Conservation (phyloP, 2,329 filamentous ascomycete genomes). For the Pseudohalonectria lignicola region DNA sequence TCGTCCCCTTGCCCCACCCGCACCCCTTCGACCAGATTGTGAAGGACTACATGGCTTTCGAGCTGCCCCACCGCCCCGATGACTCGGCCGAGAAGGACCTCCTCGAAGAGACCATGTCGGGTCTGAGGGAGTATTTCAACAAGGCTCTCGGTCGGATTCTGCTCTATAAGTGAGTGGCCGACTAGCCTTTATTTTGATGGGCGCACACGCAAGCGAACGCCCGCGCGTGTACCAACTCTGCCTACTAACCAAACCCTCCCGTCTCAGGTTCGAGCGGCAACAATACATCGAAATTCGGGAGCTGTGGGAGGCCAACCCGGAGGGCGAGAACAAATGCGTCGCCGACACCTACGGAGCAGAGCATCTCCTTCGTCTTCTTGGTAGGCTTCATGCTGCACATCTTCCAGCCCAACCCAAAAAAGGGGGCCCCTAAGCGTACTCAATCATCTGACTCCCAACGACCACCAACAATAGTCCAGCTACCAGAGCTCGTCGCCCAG, state of each 20-base stretch:
- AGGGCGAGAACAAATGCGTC: conserved; percentile 56
- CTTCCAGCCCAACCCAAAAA: no score
- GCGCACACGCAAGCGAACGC: no score
- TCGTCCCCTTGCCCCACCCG: conserved; percentile 72
- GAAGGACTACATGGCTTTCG: conserved; percentile 65
- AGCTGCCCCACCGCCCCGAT: conserved; percentile 52
- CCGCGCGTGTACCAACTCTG: no score
- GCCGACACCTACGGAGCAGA: conserved; percentile 87
- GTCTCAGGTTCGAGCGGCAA: conserved; percentile 69
- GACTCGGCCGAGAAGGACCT: conserved; percentile 70
- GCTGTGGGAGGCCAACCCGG: conserved; percentile 51
- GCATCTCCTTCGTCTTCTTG: conserved; percentile 79
- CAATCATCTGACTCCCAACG: conserved; percentile 1
- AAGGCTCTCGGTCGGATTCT: conserved; percentile 79
- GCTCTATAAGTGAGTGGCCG: conserved; percentile 59
- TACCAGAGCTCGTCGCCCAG: conserved; percentile 89
- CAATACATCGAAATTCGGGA: conserved; percentile 75
- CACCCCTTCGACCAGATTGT: conserved; percentile 69
- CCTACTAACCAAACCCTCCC: no score
- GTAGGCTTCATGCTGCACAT: conserved; percentile 49
- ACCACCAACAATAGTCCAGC: conserved; percentile 48
- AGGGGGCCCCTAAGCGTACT: no score
- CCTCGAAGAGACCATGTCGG: conserved; percentile 77
- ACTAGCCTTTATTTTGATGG: neutral
- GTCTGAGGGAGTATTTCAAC: conserved; percentile 89